These are phyloP conservation scores for Citropsis articulata DNA, from an alignment of 345 rosid species.

Conservation along the genomic window DNA sequence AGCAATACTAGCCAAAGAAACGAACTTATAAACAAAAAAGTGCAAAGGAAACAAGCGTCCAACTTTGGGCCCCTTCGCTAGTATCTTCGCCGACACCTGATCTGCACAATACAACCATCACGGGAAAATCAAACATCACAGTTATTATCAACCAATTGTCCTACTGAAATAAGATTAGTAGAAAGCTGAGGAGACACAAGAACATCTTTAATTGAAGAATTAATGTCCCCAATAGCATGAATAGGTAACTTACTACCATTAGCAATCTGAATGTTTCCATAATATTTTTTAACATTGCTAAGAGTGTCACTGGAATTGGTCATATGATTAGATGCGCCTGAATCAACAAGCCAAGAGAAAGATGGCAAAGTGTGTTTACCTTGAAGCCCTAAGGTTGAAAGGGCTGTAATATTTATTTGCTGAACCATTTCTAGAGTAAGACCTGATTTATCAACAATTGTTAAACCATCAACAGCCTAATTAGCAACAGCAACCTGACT, in stretches of 20 bases:
- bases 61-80: slow-evolving; percentile 4
- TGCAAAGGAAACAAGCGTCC: neutral
- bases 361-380: neutral
- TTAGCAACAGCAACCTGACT: too few species aligned
- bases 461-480: neutral
- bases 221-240: neutral
- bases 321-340: neutral
- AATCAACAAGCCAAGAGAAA: neutral
- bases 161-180: neutral
- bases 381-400: neutral
- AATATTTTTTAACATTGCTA: neutral
- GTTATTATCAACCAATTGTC: slow-evolving; percentile 12
- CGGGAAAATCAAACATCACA: neutral
- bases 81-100: neutral
- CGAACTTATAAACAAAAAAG: neutral
- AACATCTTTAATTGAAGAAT: neutral
- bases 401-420: neutral
- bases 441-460: neutral
- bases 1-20: neutral
- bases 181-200: neutral
- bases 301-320: neutral
- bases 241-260: neutral
- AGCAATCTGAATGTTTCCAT: neutral
- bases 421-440: slow-evolving; percentile 3
- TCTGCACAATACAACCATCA: slow-evolving; percentile 13